Evolutionary conservation across 305 asterid genomes (phyloP).

Genomic region (Rubia tinctorum): DNA sequence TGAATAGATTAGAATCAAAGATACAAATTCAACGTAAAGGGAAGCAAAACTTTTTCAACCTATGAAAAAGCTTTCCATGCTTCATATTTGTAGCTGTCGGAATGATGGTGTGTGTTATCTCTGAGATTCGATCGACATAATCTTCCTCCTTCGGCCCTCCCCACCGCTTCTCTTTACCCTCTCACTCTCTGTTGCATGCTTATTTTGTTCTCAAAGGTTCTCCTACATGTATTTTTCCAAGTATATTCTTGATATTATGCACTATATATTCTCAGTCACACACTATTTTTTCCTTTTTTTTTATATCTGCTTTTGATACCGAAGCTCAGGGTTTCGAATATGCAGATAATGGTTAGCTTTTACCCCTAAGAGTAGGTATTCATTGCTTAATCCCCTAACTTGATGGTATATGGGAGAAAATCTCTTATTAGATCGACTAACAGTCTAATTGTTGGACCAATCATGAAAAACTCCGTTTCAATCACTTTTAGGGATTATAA

Average conservation of each 20-base stretch:
- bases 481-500: too few species aligned
- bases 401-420: neutral
- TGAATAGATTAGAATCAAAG: neutral
- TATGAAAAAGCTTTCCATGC: slow-evolving; percentile 25
- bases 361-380: neutral
- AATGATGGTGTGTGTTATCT: slow-evolving; percentile 13
- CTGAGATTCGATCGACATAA: slow-evolving; percentile 15
- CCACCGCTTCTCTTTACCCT: neutral
- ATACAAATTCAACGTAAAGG: slow-evolving; percentile 17
- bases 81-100: slow-evolving; percentile 28
- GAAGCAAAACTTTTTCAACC: slow-evolving; percentile 19
- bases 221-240: neutral
- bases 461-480: too few species aligned
- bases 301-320: slow-evolving; percentile 9
- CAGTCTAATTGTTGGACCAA: too few species aligned
- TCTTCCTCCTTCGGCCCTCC: slow-evolving; percentile 3
- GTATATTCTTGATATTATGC: slow-evolving; percentile 18
- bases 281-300: neutral
- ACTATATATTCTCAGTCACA: neutral
- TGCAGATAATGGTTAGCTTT: slow-evolving; percentile 10
- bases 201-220: slow-evolving; percentile 11
- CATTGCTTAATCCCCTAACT: slow-evolving; percentile 9
- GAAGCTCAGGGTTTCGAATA: slow-evolving; percentile 5
- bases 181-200: slow-evolving; percentile 7
- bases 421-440: too few species aligned